Conservation (phyloP, 495 filamentous ascomycete genomes). For the Penicillium silybi region DNA sequence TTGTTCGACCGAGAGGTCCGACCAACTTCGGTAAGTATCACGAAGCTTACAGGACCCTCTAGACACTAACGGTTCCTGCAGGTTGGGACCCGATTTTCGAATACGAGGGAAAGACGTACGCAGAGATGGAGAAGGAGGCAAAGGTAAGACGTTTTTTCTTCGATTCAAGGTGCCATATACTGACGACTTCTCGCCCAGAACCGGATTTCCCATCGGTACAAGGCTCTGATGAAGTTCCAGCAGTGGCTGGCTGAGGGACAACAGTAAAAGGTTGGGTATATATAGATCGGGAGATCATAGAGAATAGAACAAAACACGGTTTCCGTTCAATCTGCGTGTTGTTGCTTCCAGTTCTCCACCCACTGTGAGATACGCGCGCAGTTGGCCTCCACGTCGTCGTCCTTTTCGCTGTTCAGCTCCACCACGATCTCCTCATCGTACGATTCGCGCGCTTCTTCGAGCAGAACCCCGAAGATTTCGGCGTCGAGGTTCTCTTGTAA, state of each 20-base stretch:
- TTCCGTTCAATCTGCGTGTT: constrained; percentile 31
- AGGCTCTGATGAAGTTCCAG: constrained; percentile 79
- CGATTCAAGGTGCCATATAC: not conserved
- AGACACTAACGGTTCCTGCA: constrained; percentile 19
- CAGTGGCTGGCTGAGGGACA: constrained; percentile 66
- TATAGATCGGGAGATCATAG: constrained; percentile 7
- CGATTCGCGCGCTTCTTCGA: constrained; percentile 83
- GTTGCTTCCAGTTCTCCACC: constrained; percentile 75
- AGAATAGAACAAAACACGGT: constrained; percentile 3
- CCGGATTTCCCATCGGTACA: constrained; percentile 81
- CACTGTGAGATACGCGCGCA: constrained; percentile 78
- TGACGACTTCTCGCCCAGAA: constrained; percentile 50
- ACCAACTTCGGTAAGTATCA: constrained; percentile 71
- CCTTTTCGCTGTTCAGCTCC: constrained; percentile 76
- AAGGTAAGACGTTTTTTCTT: constrained; percentile 51
- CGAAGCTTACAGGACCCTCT: not conserved
- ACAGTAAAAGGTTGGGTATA: constrained; percentile 19
- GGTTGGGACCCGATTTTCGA: constrained; percentile 98
- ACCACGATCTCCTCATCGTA: constrained; percentile 89
- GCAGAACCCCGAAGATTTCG: constrained; percentile 93
- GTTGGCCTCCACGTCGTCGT: constrained; percentile 83
- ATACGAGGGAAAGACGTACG: constrained; percentile 89
- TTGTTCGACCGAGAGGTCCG: constrained; percentile 54
- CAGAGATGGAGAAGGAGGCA: constrained; percentile 88
- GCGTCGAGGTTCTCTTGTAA: constrained; percentile 94